Evolutionary conservation across 148 eudicot genomes (phyloP).

Genomic region (Linanthus parryae): DNA sequence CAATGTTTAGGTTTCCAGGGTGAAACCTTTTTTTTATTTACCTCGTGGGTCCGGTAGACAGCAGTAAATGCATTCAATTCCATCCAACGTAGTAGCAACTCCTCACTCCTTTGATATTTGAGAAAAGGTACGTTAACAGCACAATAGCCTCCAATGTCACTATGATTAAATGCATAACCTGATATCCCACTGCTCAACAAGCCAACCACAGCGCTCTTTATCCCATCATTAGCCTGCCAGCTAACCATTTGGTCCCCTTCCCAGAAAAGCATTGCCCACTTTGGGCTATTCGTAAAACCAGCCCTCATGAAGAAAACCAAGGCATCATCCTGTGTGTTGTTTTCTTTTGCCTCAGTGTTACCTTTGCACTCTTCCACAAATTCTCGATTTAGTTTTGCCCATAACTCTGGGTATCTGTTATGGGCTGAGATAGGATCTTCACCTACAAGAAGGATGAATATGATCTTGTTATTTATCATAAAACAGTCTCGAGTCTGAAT

Average conservation of each 20-base stretch:
- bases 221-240: constrained; percentile 96
- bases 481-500: no score
- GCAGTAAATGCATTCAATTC: constrained; percentile 87
- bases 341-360: constrained; percentile 32
- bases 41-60: constrained; percentile 93
- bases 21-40: constrained; percentile 26
- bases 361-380: constrained; percentile 87
- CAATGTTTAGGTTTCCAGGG: constrained; percentile 4
- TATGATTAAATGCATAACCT: constrained; percentile 91
- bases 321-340: constrained; percentile 60
- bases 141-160: constrained; percentile 97
- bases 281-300: constrained; percentile 83
- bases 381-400: constrained; percentile 89
- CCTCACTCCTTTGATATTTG: constrained; percentile 79
- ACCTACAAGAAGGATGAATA: constrained; percentile 33
- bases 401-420: constrained; percentile 90
- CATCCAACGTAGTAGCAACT: constrained; percentile 95
- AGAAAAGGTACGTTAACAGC: constrained; percentile 81
- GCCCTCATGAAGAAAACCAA: constrained; percentile 98
- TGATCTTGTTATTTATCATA: neutral
- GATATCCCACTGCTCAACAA: constrained; percentile 85
- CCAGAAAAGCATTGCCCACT: constrained; percentile 99
- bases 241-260: constrained; percentile 99
- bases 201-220: constrained; percentile 91
- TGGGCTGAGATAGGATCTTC: constrained; percentile 98